These are phyloP conservation scores for Bromus sterilis DNA, from an alignment of 176 grass and related monocot species.

Conservation along the genomic window DNA sequence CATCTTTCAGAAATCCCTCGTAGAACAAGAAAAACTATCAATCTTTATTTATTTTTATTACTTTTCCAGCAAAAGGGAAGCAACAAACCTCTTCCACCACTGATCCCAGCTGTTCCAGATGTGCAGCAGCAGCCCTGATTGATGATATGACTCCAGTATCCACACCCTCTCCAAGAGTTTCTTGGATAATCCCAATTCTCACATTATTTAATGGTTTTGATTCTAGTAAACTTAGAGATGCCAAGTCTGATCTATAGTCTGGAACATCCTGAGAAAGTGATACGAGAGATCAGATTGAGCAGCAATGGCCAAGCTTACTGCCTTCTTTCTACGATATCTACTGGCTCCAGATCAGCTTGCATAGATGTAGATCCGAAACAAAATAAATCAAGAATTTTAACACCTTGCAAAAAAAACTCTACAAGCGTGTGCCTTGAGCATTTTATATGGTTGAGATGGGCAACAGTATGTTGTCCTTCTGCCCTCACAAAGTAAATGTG, in stretches of 20 bases:
- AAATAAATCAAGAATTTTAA: neutral
- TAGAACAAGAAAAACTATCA: neutral
- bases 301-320: neutral
- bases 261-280: conserved; percentile 57
- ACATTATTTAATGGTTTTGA: conserved; percentile 82
- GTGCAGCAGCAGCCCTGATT: conserved; percentile 60
- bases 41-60: neutral
- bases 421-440: neutral
- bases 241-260: conserved; percentile 66
- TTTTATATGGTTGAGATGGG: neutral
- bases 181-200: conserved; percentile 75
- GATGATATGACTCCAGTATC: conserved; percentile 64
- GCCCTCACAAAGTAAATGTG: neutral
- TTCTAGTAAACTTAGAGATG: conserved; percentile 47
- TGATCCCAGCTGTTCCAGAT: conserved; percentile 82
- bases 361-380: neutral
- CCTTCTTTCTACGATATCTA: neutral
- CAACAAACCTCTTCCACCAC: conserved; percentile 65
- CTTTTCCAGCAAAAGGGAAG: conserved; percentile 5
- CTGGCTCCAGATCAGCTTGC: neutral
- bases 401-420: neutral
- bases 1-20: conserved; percentile 10
- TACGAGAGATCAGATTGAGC: neutral
- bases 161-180: conserved; percentile 87
- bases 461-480: neutral